Conservation (phyloP, 495 filamentous ascomycete genomes). For the Penicillium silybi region DNA sequence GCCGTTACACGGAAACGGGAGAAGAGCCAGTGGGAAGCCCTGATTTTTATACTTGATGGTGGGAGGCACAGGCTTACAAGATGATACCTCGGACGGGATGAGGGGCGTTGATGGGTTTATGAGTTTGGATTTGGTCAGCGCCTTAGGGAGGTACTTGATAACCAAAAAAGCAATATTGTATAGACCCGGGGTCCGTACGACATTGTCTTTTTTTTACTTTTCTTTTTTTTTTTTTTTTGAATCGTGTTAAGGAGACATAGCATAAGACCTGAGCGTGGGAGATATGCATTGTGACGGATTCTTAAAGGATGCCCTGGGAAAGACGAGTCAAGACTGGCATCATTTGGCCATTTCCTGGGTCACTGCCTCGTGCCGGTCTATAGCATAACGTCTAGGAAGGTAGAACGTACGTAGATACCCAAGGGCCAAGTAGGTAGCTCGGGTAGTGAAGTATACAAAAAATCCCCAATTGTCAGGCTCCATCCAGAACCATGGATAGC, state of each 20-base stretch:
- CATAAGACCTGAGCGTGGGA: neutral
- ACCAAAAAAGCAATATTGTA: neutral
- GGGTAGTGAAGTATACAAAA: neutral
- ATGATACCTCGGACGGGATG: neutral
- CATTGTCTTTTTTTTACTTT: neutral
- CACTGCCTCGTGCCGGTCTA: neutral
- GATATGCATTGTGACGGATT: neutral
- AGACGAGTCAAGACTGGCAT: neutral
- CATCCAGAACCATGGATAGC: conserved; percentile 24
- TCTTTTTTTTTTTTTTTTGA: neutral
- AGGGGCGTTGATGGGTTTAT: no score
- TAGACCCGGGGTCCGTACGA: neutral
- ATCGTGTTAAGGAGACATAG: neutral
- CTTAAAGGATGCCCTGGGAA: neutral
- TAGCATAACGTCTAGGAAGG: neutral
- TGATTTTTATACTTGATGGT: conserved; percentile 10
- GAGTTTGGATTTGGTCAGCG: no score
- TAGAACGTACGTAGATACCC: neutral
- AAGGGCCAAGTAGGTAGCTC: neutral
- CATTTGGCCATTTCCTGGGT: neutral
- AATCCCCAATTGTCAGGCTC: neutral
- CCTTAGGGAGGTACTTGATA: neutral
- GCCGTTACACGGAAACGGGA: conserved; percentile 18
- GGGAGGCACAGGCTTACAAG: neutral
- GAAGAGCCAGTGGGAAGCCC: conserved; percentile 9